Evolutionary conservation across 345 rosid species (phyloP).

Genomic region (Rhizophora apiculata): DNA sequence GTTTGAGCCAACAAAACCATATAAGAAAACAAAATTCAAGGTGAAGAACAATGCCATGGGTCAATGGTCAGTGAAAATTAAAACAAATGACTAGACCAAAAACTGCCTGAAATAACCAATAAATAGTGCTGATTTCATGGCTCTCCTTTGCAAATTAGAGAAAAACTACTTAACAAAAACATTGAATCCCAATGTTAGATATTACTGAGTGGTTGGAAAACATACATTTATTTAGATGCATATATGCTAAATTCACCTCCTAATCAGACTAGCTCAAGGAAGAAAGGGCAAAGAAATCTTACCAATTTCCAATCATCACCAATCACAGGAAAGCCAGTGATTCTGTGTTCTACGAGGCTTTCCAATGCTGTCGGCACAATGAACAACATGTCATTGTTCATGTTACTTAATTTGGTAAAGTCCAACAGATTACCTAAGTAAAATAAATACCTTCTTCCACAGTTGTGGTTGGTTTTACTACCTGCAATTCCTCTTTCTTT

Average conservation of each 20-base stretch:
- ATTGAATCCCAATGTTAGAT: too few relatives aligned
- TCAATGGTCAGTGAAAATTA: too few relatives aligned
- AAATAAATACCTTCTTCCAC: constrained; percentile 72
- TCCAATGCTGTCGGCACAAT: constrained; percentile 56
- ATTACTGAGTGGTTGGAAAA: too few relatives aligned
- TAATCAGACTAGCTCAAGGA: too few relatives aligned
- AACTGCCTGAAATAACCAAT: too few relatives aligned
- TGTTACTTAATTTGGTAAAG: not conserved
- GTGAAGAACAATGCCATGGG: not conserved
- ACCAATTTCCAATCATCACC: constrained; percentile 91
- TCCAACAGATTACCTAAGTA: constrained; percentile 1
- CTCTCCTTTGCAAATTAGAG: too few relatives aligned
- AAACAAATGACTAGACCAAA: too few relatives aligned
- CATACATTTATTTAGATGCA: too few relatives aligned
- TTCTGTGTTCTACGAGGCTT: constrained; percentile 72
- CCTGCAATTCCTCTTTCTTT: constrained; percentile 52
- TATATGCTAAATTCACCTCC: too few relatives aligned
- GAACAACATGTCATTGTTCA: not conserved
- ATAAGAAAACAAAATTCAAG: not conserved
- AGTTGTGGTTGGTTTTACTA: constrained; percentile 68
- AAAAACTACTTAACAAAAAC: too few relatives aligned
- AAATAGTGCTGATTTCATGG: too few relatives aligned
- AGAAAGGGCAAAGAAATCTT: constrained; percentile 8
- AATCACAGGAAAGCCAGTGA: constrained; percentile 87
- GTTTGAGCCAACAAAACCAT: not conserved